Evolutionary conservation across 75 land plant species (phyloP), one percentile per base, ranked within the genome.

Genomic region (Sequoia sempervirens): DNA sequence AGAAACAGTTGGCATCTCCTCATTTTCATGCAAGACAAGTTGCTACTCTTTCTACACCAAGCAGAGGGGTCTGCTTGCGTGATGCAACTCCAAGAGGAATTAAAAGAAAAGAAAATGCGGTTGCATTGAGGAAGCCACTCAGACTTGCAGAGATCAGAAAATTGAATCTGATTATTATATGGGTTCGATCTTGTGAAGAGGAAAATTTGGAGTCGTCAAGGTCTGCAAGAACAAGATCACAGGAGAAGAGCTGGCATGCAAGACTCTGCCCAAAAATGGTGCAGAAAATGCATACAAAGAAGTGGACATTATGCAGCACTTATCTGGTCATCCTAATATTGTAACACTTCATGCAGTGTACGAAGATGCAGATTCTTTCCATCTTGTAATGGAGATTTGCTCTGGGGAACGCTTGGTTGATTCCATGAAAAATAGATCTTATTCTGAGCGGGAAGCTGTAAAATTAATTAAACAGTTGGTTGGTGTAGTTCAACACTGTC

Each of bases 151-250:
- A 89, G 85, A 89, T 89, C 85, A 87, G 12, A 90, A 88, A 66
- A 79, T 88, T 83, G 91, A 86, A 80, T 85, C 87, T 58, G 88
- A 89, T 15, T 90, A 85, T 80, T 79, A 81, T 17, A 10, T 86
- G 84, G 92, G 87, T 61, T 76, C 58, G 0, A 80, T 84, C 18
- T 81, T 95, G 76, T 94, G 96, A 41, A 85, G 89, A 40, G 96
- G 96, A 14, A 90, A 89, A 81, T 95, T 91, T 86, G 96, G 96
- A 41, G 88, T 90, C 1, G 94, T 95, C 18, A 82, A 90, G 81
- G 7, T 89, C 56, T 93, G 94, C 66, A 46, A 68, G 53, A 85
- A 86, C 46, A 89, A 79, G 76, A n/a, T 58, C 54, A 88, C 68
- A 83, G 91, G 94, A 30, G 89, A 72, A 41, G 32, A 36, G 36